Conservation (phyloP, 2,329 filamentous ascomycete species). For the Beauveria brongniartii region DNA sequence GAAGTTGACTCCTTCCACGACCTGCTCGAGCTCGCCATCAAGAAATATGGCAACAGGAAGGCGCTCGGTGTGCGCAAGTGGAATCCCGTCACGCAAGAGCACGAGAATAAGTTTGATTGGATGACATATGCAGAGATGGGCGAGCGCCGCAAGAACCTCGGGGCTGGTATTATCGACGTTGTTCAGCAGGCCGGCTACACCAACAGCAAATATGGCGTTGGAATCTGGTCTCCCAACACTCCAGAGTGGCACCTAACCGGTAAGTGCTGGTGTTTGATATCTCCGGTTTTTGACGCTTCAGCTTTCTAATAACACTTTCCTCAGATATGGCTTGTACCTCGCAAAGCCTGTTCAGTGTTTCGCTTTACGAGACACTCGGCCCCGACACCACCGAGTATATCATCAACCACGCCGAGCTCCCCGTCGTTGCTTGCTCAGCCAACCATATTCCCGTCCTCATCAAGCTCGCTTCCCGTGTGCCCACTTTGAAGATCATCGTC, state of each 20-base stretch:
- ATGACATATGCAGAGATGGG: slow-evolving; percentile 74
- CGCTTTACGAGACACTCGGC: slow-evolving; percentile 92
- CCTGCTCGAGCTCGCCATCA: slow-evolving; percentile 63
- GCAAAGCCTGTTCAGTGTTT: slow-evolving; percentile 82
- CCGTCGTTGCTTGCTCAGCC: slow-evolving; percentile 69
- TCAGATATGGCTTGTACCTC: slow-evolving; percentile 79
- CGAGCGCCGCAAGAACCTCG: slow-evolving; percentile 72
- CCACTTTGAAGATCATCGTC: slow-evolving; percentile 78
- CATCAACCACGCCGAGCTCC: slow-evolving; percentile 77
- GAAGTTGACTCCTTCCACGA: slow-evolving; percentile 67
- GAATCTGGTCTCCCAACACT: slow-evolving; percentile 80
- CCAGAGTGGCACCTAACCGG: slow-evolving; percentile 81
- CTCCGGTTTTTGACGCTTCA: neutral
- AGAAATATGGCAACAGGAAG: slow-evolving; percentile 54
- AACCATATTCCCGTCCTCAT: slow-evolving; percentile 75
- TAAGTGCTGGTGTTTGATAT: slow-evolving; percentile 25
- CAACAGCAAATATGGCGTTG: slow-evolving; percentile 60
- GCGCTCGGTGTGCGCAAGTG: slow-evolving; percentile 79
- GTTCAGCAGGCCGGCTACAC: slow-evolving; percentile 62
- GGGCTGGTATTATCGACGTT: slow-evolving; percentile 75
- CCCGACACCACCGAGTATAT: slow-evolving; percentile 94
- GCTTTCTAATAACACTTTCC: neutral
- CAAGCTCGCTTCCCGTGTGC: slow-evolving; percentile 69
- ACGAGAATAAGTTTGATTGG: slow-evolving; percentile 71
- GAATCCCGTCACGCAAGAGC: slow-evolving; percentile 65